Conservation (phyloP, 345 rosid species). For the Acer negundo region DNA sequence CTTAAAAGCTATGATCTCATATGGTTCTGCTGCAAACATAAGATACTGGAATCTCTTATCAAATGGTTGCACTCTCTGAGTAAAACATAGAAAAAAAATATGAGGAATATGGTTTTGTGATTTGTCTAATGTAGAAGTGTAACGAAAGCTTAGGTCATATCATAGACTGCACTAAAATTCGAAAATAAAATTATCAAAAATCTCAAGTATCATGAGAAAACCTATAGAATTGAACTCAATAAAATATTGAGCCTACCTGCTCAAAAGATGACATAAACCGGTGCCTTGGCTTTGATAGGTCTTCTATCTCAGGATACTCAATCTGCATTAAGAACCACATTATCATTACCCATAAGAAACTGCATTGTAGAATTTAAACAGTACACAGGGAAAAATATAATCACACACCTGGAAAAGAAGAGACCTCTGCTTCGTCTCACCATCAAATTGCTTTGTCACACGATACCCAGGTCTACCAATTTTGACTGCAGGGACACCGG, state of each 20-base stretch:
- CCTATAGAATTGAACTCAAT: neutral
- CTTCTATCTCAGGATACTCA: conserved; percentile 98
- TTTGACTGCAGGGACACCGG: conserved; percentile 58
- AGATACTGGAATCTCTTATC: conserved; percentile 95
- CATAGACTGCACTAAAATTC: neutral
- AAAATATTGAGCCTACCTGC: conserved; percentile 54
- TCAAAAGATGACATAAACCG: conserved; percentile 97
- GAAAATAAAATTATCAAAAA: neutral
- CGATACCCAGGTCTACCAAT: conserved; percentile 97
- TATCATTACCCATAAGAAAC: neutral
- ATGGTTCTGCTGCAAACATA: conserved; percentile 94
- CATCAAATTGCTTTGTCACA: conserved; percentile 93
- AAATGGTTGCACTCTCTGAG: conserved; percentile 76
- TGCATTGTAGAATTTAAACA: neutral
- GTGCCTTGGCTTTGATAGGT: conserved; percentile 79
- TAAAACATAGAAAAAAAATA: conserved; percentile 10
- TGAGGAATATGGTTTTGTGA: neutral
- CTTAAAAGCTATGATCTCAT: conserved; percentile 96
- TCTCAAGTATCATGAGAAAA: neutral
- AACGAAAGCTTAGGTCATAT: neutral
- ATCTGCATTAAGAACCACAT: conserved; percentile 46
- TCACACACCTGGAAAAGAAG: conserved; percentile 83
- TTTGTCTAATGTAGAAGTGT: neutral
- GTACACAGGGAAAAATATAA: neutral
- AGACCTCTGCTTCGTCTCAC: conserved; percentile 89